Base-by-base conservation (phyloP, 768 basidiomycete genomes). In the Butyriboletus loyo region DNA sequence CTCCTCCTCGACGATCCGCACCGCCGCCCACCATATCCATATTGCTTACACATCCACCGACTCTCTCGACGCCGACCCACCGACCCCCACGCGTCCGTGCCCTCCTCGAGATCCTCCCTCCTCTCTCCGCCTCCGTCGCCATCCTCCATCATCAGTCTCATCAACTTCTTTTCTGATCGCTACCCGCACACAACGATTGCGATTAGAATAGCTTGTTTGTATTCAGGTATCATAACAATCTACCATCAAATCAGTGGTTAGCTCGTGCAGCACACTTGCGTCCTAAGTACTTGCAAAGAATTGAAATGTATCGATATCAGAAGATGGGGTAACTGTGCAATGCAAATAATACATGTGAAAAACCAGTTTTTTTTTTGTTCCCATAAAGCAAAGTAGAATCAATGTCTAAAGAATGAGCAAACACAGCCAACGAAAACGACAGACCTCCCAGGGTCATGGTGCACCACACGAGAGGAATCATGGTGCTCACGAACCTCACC, bases 281-380 rank as follows among this genome's bases (percentile, higher is more conserved):
- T 56, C 49, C 14, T 55, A 66, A 60, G 55, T 66, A 66, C 53
- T 50, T 55, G 44, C 55, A 61, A 66, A 45, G 41, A n/a, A n/a
- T n/a, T n/a, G 38, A 68, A 66, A 59, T 39, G 56, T 45, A 48
- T 27, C 51, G 37, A 49, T 41, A 46, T 52, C 30, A 59, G 35
- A 57, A 60, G 49, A 56, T 58, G 52, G 49, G 34, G 52, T 55
- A 59, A 17, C 45, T 53, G 54, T 70, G 69, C 55, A 48, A 60
- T 69, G 67, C 60, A 57, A 71, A 67, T 71, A 65, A 46, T 71
- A 68, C 67, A 71, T 46, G 58, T 68, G 67, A 65, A 71, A 71
- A 47, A 40, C 53, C 50, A 22, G 50, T 30, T 17, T 50, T 56
- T 56, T 42, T 50, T 50, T 54, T 64, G 7, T 36, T 19, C 17